Evolutionary conservation across 805 yeast species (phyloP), one percentile per base, ranked within the genome.

Genomic region (Blastobotrys mokoenaii): DNA sequence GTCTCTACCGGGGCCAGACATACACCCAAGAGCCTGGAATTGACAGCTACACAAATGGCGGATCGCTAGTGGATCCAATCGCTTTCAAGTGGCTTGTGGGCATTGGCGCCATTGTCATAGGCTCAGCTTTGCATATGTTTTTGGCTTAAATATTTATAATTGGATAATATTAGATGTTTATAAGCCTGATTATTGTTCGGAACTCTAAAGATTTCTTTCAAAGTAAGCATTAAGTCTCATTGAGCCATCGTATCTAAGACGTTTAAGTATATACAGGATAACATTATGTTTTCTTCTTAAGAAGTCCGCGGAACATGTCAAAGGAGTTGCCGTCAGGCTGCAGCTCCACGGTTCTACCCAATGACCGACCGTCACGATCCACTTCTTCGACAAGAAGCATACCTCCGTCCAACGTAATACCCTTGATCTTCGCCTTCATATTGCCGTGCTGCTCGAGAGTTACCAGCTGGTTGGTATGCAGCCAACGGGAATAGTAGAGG

Each of bases 321-420:
- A 93, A 93, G 2, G 97, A 86, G 61, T 93, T 93, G 1, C 99
- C 98, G 63, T 93, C 98, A 0, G 99, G 97, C 62, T 89, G 97
- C 40, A 93, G 66, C 54, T 86, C 82, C 51, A 73, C 80, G 3
- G 57, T 67, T 36, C 68, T 71, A 0, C 86, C 84, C 1, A 81
- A 77, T 12, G 68, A 67, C 10, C 54, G 58, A 17, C 72, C 73
- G 11, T 63, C 57, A 3, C 63, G 52, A 41, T 74, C 74, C 6
- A 80, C 61, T 51, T 84, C 95, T 48, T 77, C 80, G 2, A 85
- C 98, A 11, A 80, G 64, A 47, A 93, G 66, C 66, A 89, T 68
- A 0, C 98, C 99, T 63, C 81, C 84, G 45, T 88, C 95, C 1
- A 71, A 68, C 0, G 95, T 81, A 38, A 93, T 89, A 1, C 98